Base-by-base conservation (phyloP, 2,329 filamentous ascomycete species). In the Penicillium psychrosexuale region DNA sequence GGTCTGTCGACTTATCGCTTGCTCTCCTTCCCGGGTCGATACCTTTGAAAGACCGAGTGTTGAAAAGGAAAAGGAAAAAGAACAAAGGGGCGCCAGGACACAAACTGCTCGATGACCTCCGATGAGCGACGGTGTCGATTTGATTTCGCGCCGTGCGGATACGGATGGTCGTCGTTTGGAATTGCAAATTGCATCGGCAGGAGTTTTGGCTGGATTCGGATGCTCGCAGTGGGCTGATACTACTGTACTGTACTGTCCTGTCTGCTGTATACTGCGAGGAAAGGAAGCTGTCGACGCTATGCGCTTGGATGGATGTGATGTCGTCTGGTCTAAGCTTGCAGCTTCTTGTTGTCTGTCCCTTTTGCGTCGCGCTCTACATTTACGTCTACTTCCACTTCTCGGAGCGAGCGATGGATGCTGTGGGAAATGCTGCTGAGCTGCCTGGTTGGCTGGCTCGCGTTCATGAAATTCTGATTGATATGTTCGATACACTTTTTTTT, bases 391-490 rank as follows among this genome's bases (percentile, higher is more conserved):
- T 45, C 8, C 2, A 19, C 19, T 19, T 19, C 19, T 45, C 17
- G 24, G 28, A 19, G 43, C 5, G 17, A 24, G 17, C 8, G 43
- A 45, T 45, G 30, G 19, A 30, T 30, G 30, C 43, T 34, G 43
- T 45, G 49, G 46, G 46, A 38, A 34, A 53, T 36, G 13, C 34
- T 50, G 39, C 47, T 28, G 47, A 45, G 47, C 27, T 51, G 51
- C 31, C 31, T 43, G 46, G 39, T 22, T 36, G 51, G 34, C 38
- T 43, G 39, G 38, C 39, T 54, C 33, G 33, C 31, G 39, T 37
- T 54, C 33, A 54, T 54, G 52, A 54, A 34, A 22, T 54, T 51
- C 52, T 54, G 52, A 54, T 51, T 54, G 47, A 54, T 33, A 52
- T 51, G 52, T 51, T 54, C 48, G 52, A 54, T 51, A 50, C 44